Base-by-base conservation (phyloP, 352 stramenopile genomes). In the Plasmopara muralis region DNA sequence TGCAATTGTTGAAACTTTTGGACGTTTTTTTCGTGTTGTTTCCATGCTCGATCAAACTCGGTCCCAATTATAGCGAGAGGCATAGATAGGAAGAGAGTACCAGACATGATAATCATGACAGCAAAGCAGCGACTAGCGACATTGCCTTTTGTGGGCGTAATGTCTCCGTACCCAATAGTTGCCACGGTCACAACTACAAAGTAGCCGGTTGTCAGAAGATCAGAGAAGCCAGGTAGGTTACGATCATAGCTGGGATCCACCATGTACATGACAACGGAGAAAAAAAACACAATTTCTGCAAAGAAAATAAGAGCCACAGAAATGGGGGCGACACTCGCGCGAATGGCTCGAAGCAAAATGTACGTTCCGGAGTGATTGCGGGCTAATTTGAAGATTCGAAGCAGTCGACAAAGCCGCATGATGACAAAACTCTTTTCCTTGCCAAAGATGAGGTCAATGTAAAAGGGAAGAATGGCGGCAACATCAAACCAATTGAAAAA, bases 401-500 rank as follows among this genome's bases (percentile, higher is more conserved):
- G 53, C 39, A 89, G 56, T 25, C 78, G 74, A 39, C 72, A 83
- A 13, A 89, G 61, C 6, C 78, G 76, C 57, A 89, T 49, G 39
- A 87, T 70, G 31, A 87, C 78, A 43, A 89, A 86, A 53, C 72
- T 85, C 56, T 85, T 89, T 35, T 85, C 74, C 28, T 77, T 69
- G 28, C 76, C 78, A 47, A 89, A 77, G 9, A 87, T 50, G n/a
- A 81, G 52, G 42, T 90, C 79, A 1, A 74, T 77, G 65, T 86
- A 90, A 64, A 88, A 90, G 29, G 79, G 79, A 28, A 78, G 50
- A 48, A 90, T 72, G 0, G 79, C 77, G 2, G 74, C 70, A 14
- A 90, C 53, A 50, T 90, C 77, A 44, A 90, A 90, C 79, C 77
- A 90, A 55, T 90, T 90, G 69, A 90, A 89, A 39, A 82, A 70